These are phyloP conservation scores for Cladosporium colombiae DNA, from an alignment of 2,329 filamentous ascomycete species.

Conservation along the genomic window DNA sequence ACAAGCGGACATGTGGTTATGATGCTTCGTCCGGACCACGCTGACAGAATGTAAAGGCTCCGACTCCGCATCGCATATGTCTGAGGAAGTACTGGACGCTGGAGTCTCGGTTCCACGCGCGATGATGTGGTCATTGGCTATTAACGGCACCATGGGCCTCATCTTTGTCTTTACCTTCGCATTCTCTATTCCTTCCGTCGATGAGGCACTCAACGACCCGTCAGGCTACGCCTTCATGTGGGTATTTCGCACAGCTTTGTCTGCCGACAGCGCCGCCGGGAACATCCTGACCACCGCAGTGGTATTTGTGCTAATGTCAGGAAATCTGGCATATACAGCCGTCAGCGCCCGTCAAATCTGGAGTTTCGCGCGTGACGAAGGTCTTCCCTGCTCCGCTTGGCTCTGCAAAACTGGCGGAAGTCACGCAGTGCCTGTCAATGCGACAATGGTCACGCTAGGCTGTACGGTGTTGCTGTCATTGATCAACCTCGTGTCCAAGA, in stretches of 20 bases:
- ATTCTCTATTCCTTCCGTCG: conserved; percentile 25
- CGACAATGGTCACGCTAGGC: conserved; percentile 33
- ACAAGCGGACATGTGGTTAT: not conserved
- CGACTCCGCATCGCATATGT: conserved; percentile 43
- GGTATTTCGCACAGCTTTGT: not conserved
- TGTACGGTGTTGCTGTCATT: conserved; percentile 38
- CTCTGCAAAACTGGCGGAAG: conserved; percentile 32
- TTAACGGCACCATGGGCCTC: conserved; percentile 39
- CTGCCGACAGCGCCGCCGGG: conserved; percentile 26
- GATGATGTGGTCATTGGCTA: conserved; percentile 45
- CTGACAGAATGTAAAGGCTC: conserved; percentile 28
- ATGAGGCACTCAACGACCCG: conserved; percentile 35
- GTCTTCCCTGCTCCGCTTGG: conserved; percentile 37
- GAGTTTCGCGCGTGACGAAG: conserved; percentile 40
- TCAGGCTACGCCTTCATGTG: conserved; percentile 33
- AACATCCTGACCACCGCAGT: conserved; percentile 35
- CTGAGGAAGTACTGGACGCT: conserved; percentile 41
- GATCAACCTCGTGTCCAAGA: conserved; percentile 45
- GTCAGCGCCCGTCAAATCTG: conserved; percentile 37
- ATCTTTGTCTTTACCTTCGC: conserved; percentile 42
- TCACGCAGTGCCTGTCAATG: conserved; percentile 37
- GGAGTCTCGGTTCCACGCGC: conserved; percentile 45
- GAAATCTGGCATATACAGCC: conserved; percentile 38
- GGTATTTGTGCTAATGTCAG: conserved; percentile 36
- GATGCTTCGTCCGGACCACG: no score